Conservation (phyloP, 495 filamentous ascomycete species). For the Parathielavia appendiculata region DNA sequence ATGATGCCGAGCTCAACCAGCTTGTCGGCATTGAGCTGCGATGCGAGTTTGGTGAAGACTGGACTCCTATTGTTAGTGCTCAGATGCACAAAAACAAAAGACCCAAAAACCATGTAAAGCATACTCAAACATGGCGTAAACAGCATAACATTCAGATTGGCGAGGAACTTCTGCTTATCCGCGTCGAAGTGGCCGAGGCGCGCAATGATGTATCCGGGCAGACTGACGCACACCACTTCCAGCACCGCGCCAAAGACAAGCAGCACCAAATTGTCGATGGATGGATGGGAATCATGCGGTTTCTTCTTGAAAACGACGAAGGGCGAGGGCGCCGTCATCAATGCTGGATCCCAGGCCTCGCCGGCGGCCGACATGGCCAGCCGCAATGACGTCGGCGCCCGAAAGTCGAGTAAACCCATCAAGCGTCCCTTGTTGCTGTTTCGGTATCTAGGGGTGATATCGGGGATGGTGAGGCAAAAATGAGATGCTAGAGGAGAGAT, state of each 20-base stretch:
- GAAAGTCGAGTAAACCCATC: conserved; percentile 43
- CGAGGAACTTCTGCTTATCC: conserved; percentile 90
- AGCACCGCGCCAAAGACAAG: conserved; percentile 95
- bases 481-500: background rate
- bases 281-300: conserved; percentile 48
- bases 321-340: conserved; percentile 23
- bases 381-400: conserved; percentile 62
- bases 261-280: conserved; percentile 69
- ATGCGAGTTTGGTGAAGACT: conserved; percentile 98
- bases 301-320: conserved; percentile 27
- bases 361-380: conserved; percentile 36
- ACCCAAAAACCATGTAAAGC: conserved; percentile 23
- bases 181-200: conserved; percentile 86
- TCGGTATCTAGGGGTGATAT: background rate
- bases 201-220: conserved; percentile 94
- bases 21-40: conserved; percentile 86
- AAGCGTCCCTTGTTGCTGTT: conserved; percentile 13
- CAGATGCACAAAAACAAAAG: background rate
- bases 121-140: conserved; percentile 96
- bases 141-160: conserved; percentile 86
- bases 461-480: background rate
- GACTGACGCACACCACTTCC: conserved; percentile 90
- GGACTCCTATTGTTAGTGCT: conserved; percentile 3
- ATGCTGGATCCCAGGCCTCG: conserved; percentile 21
- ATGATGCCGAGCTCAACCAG: conserved; percentile 87